These are phyloP conservation scores for Pythium coloratum DNA, from an alignment of 352 stramenopile genomes.

Conservation along the genomic window DNA sequence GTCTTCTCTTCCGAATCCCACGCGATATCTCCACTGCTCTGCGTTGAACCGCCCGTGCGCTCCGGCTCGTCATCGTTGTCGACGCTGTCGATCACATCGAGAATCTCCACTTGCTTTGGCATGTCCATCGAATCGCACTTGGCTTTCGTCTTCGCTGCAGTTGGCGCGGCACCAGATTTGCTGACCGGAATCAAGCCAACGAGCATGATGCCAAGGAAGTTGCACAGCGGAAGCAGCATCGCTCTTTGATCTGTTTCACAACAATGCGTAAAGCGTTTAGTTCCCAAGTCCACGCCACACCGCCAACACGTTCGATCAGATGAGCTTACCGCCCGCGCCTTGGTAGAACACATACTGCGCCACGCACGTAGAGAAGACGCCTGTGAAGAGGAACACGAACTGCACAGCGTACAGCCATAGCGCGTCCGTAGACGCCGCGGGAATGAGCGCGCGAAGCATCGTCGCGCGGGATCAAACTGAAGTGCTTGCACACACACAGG, in stretches of 20 bases:
- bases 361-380: slow-evolving; percentile 83
- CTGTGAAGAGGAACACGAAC: slow-evolving; percentile 76
- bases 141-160: background rate
- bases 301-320: background rate
- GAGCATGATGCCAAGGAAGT: slow-evolving; percentile 88
- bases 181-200: slow-evolving; percentile 59
- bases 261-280: background rate
- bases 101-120: slow-evolving; percentile 1
- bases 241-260: slow-evolving; percentile 51
- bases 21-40: background rate
- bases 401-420: slow-evolving; percentile 41
- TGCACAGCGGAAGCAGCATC: slow-evolving; percentile 87
- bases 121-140: slow-evolving; percentile 1
- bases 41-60: slow-evolving; percentile 7
- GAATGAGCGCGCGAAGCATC: background rate
- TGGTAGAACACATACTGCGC: slow-evolving; percentile 87
- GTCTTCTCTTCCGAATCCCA: slow-evolving; percentile 34
- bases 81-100: slow-evolving; percentile 16
- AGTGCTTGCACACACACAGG: background rate
- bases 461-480: background rate
- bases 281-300: background rate
- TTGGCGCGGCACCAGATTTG: background rate
- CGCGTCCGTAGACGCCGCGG: background rate
- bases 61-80: slow-evolving; percentile 22
- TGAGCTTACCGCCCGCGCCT: slow-evolving; percentile 45